Percentiles rank a stretch among this genome's conserved stretches.
Conservation (phyloP, 345 rosid species). For the Salix exigua region DNA sequence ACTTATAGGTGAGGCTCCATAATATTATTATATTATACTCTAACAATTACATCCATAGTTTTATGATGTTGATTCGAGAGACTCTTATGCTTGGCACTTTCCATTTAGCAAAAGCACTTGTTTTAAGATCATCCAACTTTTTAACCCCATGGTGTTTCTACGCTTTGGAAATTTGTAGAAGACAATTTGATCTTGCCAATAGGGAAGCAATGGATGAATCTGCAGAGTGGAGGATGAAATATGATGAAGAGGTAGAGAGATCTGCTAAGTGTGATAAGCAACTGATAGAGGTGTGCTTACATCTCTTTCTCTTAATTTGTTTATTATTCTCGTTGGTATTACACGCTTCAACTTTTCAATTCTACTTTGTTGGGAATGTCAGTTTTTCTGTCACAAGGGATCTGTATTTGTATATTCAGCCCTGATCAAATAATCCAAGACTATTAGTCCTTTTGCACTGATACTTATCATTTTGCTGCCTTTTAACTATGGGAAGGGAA, state of each 20-base stretch:
- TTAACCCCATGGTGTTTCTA: background rate
- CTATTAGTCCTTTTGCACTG: background rate
- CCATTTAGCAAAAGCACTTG: background rate
- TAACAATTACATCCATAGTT: no score
- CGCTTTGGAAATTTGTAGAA: constrained; percentile 38
- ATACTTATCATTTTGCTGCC: background rate
- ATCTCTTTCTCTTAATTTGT: background rate
- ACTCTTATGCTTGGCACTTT: background rate
- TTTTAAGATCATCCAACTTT: background rate
- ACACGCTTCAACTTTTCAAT: background rate
- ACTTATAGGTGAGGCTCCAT: no score
- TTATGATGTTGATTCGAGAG: background rate
- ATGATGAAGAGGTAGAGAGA: constrained; percentile 60
- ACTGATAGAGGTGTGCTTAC: constrained; percentile 44
- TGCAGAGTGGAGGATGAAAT: constrained; percentile 85
- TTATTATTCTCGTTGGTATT: background rate
- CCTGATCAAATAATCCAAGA: background rate
- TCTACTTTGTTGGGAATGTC: background rate
- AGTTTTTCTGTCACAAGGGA: background rate
- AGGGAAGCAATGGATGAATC: constrained; percentile 95
- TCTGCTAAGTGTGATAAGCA: constrained; percentile 57
- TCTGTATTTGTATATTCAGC: background rate
- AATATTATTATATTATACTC: no score
- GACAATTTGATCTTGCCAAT: constrained; percentile 86
- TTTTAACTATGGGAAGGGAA: background rate